phyloP scores from a whole-genome alignment of 768 basidiomycete genomes.

The Kwoniella mangroviensis region DNA sequence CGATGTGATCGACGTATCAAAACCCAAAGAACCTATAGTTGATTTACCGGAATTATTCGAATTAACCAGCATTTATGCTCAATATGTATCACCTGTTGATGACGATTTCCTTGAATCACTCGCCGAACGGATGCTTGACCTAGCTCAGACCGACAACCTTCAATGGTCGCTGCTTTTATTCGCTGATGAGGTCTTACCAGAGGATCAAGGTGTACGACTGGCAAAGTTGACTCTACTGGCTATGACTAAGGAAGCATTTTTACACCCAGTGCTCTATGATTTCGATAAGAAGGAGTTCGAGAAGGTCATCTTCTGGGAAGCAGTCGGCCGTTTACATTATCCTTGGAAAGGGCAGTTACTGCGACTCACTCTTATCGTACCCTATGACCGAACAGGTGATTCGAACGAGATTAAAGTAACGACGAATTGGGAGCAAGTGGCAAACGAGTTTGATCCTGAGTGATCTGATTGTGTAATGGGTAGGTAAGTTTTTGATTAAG shows the following conservation, averaged over 20 bases:
- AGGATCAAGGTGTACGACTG: not conserved
- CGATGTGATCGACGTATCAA: not conserved
- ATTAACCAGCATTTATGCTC: not conserved
- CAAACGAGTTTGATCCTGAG: not conserved
- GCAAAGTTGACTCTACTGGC: not conserved
- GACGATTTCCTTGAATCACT: too few relatives aligned
- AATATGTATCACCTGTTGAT: not conserved
- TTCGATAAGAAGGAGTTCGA: not conserved
- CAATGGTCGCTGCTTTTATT: not conserved
- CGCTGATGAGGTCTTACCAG: not conserved
- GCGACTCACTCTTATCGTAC: not conserved
- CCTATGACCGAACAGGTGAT: not conserved
- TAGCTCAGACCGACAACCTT: not conserved
- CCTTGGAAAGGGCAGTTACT: not conserved
- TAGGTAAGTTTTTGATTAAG: not conserved
- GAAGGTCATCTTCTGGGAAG: not conserved
- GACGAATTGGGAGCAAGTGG: not conserved
- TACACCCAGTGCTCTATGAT: not conserved
- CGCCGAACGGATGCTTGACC: not conserved
- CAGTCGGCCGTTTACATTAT: not conserved
- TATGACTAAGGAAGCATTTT: not conserved
- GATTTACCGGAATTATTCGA: not conserved
- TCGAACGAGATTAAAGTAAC: not conserved
- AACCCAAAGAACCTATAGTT: not conserved
- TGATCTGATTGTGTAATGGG: not conserved